Evolutionary conservation across 2,329 filamentous ascomycete species (phyloP), one percentile per base, ranked within the genome.

Genomic region (Blastomyces silverae): DNA sequence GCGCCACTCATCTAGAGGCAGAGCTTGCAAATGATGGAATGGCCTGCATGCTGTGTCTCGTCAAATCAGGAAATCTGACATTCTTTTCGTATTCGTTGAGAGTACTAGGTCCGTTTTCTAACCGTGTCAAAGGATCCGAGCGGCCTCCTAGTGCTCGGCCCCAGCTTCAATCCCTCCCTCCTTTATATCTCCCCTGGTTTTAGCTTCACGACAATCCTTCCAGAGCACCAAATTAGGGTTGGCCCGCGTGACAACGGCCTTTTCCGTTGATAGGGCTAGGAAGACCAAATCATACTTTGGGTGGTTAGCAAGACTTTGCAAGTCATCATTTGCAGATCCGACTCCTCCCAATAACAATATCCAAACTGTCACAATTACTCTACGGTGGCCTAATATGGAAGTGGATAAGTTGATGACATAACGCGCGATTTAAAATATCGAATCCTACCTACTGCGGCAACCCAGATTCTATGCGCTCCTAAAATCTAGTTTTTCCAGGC

Each of bases 1-100:
- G 25, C 8, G 58, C 58, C 58, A 61, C 58, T 61, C 25, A 34
- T 34, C 44, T 28, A 20, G 44, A 48, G 48, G n/a, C 25, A 61
- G 25, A 50, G 15, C 58, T 50, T 46, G 25, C 44, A 48, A 31
- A 25, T 34, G 42, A 34, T 28, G 58, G 44, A 48, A 46, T 48
- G 25, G 25, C 42, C 42, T 48, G 37, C 56, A 25, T 31, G 6
- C 44, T 46, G 15, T 61, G 58, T 61, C 15, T 44, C 22, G 31
- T 34, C 25, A 50, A 61, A 61, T 50, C 58, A 61, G 28, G 42
- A 61, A 52, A 42, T 37, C 13, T 11, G 25, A 46, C 2, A 6
- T 34, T 61, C 22, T 11, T 59, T 42, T 48, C 58, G 44, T 50
- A 61, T 50, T 61, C 25, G 15, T 17, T 37, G 22, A 50, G 22